Conservation (phyloP, 1,139 yeast species). For the Debaryomyces coudertii region DNA sequence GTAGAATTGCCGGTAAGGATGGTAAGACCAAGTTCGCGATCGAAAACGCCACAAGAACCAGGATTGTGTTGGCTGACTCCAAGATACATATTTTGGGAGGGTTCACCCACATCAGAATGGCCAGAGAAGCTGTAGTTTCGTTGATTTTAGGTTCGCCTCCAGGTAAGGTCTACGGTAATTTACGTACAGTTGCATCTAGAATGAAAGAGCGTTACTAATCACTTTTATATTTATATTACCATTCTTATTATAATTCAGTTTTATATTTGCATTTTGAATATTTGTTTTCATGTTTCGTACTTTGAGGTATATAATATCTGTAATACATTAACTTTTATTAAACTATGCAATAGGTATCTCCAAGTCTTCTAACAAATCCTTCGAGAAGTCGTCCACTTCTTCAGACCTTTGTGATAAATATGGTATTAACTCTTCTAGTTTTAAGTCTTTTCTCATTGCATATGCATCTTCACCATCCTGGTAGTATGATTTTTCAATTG, state of each 20-base stretch:
- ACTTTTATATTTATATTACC: not conserved
- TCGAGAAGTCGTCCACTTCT: conserved; percentile 55
- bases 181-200: conserved; percentile 95
- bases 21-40: conserved; percentile 98
- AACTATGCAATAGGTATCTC: conserved; percentile 5
- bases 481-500: conserved; percentile 83
- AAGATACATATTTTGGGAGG: conserved; percentile 97
- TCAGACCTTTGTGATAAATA: conserved; percentile 51
- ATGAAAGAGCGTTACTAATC: conserved; percentile 87
- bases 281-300: conserved; percentile 4
- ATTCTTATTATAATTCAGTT: conserved; percentile 3
- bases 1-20: conserved; percentile 99
- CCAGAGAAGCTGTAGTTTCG: conserved; percentile 93
- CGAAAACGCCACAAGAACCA: conserved; percentile 96
- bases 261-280: conserved; percentile 10
- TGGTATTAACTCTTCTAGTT: conserved; percentile 62
- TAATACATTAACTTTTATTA: conserved; percentile 8
- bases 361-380: conserved; percentile 35
- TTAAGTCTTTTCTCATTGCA: conserved; percentile 77
- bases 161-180: conserved; percentile 95
- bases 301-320: conserved; percentile 7
- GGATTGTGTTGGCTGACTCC: conserved; percentile 95
- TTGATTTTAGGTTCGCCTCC: conserved; percentile 98
- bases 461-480: conserved; percentile 99
- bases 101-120: conserved; percentile 94